A percentile compares a stretch with the other conserved stretches of the same genome.
These are phyloP conservation scores for Clarireedia homoeocarpa DNA, from an alignment of 2,329 filamentous ascomycete species.

Conservation along the genomic window DNA sequence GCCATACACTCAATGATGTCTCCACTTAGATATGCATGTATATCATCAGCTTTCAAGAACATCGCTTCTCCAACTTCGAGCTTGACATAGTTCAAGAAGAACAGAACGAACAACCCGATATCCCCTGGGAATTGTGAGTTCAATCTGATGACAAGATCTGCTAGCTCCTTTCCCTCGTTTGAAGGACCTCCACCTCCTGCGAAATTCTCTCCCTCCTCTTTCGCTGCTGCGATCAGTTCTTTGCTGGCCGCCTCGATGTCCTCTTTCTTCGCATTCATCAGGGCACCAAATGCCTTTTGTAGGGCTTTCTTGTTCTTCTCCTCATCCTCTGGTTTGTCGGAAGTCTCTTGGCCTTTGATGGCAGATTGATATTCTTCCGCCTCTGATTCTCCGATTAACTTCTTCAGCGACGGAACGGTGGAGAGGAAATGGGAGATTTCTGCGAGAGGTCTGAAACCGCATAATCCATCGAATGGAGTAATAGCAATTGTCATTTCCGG, in stretches of 20 bases:
- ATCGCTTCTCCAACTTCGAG: constrained; percentile 86
- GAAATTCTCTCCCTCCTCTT: constrained; percentile 62
- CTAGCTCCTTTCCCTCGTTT: constrained; percentile 60
- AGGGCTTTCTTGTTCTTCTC: constrained; percentile 70
- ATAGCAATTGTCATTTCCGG: constrained; percentile 99
- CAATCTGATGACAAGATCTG: constrained; percentile 68
- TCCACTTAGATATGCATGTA: constrained; percentile 87
- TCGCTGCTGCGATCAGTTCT: constrained; percentile 63
- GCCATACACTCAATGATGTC: constrained; percentile 99
- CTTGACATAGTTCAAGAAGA: constrained; percentile 94
- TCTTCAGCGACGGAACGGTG: constrained; percentile 53
- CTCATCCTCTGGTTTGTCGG: constrained; percentile 31
- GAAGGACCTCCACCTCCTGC: constrained; percentile 64
- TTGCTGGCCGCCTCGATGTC: constrained; percentile 57
- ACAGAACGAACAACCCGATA: constrained; percentile 88
- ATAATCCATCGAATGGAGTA: constrained; percentile 91
- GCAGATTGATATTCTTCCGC: constrained; percentile 47
- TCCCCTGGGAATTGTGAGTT: constrained; percentile 81
- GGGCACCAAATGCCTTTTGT: constrained; percentile 62
- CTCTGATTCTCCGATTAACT: constrained; percentile 58
- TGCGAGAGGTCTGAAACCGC: constrained; percentile 80
- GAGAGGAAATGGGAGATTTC: constrained; percentile 77
- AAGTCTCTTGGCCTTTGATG: constrained; percentile 46
- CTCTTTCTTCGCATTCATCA: constrained; percentile 71
- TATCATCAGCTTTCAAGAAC: constrained; percentile 93